Base-by-base conservation (phyloP, 2,329 filamentous ascomycete species). In the Colletotrichum chrysophilum region DNA sequence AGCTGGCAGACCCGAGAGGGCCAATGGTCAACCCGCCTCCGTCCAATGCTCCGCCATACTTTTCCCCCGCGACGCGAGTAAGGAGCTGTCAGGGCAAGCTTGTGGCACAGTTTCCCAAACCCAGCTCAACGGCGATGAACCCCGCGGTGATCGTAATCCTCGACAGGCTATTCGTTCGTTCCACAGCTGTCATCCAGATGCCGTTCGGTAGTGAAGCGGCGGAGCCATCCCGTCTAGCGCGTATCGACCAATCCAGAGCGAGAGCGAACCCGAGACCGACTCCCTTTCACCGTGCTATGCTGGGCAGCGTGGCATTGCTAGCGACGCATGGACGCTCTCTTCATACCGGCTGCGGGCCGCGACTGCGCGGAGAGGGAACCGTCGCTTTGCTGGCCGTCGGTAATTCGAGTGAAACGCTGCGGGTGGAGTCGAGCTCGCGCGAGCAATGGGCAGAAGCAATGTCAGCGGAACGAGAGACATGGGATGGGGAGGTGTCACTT, bases 261-360 rank as follows among this genome's bases (percentile, higher is more conserved):
- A 68, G 32, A 67, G 55, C 73, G 73, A 75, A 48, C 18, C 7
- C 69, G 73, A 75, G 56, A 75, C 56, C 69, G 64, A 72, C 18
- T 5, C 21, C 68, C 13, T 32, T 21, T 2, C 58, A n/a, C 30
- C 16, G 30, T 61, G 28, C 28, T 32, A 28, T 13, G 30, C 28
- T 61, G 28, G 58, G 12, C 26, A 68, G n/a, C 52, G 32, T 66
- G 28, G 55, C 64, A 55, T 26, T 43, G 28, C 65, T 28, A 30
- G 30, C 18, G 52, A 32, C 52, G 66, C 66, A 70, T 26, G 36
- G 66, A 38, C 55, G 34, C 58, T 28, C 24, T 26, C 55, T 34
- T 61, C 58, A 61, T 32, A 32, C 26, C 58, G 26, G 58, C 58
- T 48, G 43, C 61, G 60, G 52, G 52, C 48, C 52, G 64, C 36